Base-by-base conservation (phyloP, 192 early-diverging fungal genomes). In the Umbelopsis vinacea region DNA sequence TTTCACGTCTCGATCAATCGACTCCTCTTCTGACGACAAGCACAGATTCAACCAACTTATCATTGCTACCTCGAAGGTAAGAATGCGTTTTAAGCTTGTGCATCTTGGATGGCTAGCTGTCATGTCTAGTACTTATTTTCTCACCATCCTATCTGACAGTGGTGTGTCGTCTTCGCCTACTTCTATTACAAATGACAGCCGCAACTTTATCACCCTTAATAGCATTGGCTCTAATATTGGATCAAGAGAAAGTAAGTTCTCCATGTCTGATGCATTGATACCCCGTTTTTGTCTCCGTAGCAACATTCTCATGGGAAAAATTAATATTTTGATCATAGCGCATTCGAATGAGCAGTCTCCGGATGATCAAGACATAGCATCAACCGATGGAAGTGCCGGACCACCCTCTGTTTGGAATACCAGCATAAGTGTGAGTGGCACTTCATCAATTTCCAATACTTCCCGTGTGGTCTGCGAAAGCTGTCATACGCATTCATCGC, bases 401-500 rank as follows among this genome's bases (percentile, higher is more conserved):
- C 33, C 52, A 21, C 15, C 15, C 21, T 10, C 47, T 9, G 45
- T 66, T 66, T 52, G 48, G 50, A 50, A 52, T 24, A 12, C 69
- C 26, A 52, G 40, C 38, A 52, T 54, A n/a, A 29, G 53, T 22
- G 10, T 35, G 37, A 54, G 35, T 19, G 17, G 19, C 23, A 52
- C 40, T 22, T 26, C 46, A 33, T 2, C 60, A 9, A 45, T 22
- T 23, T 15, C 21, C 21, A 45, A n/a, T 21, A 68, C 24, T 19
- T 35, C 52, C 0, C 67, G 50, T 35, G 74, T 74, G 8, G n/a
- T 24, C 23, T 78, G 77, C 68, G 72, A 78, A 57, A 78, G 69
- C 40, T 78, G 77, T 78, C 54, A 60, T 14, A 78, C 77, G 11
- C 52, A 66, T 29, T 70, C 71, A 26, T 74, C 72, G 10, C 77